A percentile compares a stretch with the other conserved stretches of the same genome.
These are phyloP conservation scores for Hyaloperonospora brassicae DNA, from an alignment of 352 stramenopile species.

Conservation along the genomic window DNA sequence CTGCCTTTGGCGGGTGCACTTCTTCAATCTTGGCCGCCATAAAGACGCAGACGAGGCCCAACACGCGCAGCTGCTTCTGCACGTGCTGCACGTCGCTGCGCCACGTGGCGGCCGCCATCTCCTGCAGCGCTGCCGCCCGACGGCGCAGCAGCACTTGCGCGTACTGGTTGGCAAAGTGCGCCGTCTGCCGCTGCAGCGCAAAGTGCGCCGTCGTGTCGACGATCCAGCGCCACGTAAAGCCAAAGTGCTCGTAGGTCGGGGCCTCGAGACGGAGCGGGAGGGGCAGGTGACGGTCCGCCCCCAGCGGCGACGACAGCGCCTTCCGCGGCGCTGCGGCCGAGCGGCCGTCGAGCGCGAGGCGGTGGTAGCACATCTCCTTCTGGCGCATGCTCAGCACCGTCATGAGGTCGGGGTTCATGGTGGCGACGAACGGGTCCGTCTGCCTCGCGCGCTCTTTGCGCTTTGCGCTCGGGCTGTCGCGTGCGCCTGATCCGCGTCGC, in stretches of 20 bases:
- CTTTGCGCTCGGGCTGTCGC: not conserved
- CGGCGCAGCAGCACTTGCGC: conserved; percentile 63
- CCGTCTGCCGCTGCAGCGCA: conserved; percentile 67
- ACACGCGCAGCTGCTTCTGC: conserved; percentile 51
- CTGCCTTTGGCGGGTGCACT: conserved; percentile 65
- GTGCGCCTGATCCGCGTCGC: no score
- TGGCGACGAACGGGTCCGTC: conserved; percentile 11
- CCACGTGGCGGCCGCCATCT: conserved; percentile 33
- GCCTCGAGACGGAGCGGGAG: conserved; percentile 25
- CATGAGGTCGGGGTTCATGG: conserved; percentile 56
- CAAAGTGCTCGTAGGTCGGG: conserved; percentile 56
- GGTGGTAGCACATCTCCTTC: conserved; percentile 77
- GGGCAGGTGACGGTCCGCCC: conserved; percentile 46
- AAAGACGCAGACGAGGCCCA: conserved; percentile 61
- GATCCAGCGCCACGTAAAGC: conserved; percentile 75
- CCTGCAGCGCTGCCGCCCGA: conserved; percentile 31
- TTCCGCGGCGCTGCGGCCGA: conserved; percentile 13
- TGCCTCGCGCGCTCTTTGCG: conserved; percentile 2
- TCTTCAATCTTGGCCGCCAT: conserved; percentile 84
- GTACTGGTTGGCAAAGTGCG: conserved; percentile 72
- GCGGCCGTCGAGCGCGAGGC: conserved; percentile 32
- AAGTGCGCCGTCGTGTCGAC: conserved; percentile 55
- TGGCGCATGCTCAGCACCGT: conserved; percentile 74
- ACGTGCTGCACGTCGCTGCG: conserved; percentile 39
- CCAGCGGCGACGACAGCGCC: conserved; percentile 28